These are phyloP conservation scores for Zymoseptoria crescenta DNA, from an alignment of 2,329 filamentous ascomycete genomes.

Conservation along the genomic window DNA sequence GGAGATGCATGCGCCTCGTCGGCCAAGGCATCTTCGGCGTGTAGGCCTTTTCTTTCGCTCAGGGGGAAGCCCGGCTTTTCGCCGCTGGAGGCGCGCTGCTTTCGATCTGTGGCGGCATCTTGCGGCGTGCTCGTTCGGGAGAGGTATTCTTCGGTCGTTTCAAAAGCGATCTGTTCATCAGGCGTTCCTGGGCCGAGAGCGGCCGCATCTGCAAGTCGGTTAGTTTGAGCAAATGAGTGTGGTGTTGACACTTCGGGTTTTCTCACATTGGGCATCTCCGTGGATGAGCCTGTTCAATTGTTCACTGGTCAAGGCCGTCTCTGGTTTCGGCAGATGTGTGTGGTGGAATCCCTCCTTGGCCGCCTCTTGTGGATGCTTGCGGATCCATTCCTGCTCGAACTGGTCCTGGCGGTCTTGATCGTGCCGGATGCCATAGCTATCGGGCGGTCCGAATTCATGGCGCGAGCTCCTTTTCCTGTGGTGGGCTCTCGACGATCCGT, in stretches of 20 bases:
- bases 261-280: constrained; percentile 52
- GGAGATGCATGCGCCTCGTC: constrained; percentile 28
- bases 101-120: constrained; percentile 23
- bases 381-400: constrained; percentile 85
- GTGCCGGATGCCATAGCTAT: constrained; percentile 88
- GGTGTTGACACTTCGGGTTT: background rate
- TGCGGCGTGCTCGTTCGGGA: constrained; percentile 65
- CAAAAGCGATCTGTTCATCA: constrained; percentile 82
- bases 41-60: constrained; percentile 27
- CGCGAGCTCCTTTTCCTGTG: constrained; percentile 63
- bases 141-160: constrained; percentile 76
- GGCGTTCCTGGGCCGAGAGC: constrained; percentile 59
- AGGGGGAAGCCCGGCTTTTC: constrained; percentile 41
- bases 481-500: constrained; percentile 50
- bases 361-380: constrained; percentile 77
- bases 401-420: constrained; percentile 67
- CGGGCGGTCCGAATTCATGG: constrained; percentile 66
- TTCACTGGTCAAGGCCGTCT: constrained; percentile 81
- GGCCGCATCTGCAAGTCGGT: constrained; percentile 8
- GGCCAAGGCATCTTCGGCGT: constrained; percentile 34
- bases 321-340: constrained; percentile 55
- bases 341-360: constrained; percentile 66
- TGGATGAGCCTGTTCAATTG: constrained; percentile 86
- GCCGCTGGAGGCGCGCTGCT: constrained; percentile 27
- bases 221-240: constrained; percentile 4